Conservation (phyloP, 1,284 basidiomycete genomes). For the Malassezia caprae region DNA sequence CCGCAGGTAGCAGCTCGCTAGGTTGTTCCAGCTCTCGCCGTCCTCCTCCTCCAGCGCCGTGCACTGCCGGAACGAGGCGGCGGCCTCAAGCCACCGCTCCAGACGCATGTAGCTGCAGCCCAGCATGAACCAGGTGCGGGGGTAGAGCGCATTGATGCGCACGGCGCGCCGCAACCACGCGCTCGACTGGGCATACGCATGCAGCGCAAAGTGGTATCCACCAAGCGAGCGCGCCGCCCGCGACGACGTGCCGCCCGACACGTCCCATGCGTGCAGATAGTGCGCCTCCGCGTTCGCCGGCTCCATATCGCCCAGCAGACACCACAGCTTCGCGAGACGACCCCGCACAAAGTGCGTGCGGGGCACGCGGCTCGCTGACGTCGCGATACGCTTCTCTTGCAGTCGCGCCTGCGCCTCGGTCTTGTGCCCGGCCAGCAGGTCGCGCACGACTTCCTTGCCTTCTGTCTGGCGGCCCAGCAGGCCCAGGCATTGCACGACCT, state of each 20-base stretch:
- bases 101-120: conserved; percentile 75
- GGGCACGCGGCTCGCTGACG: conserved; percentile 48
- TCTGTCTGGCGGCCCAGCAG: conserved; percentile 35
- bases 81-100: conserved; percentile 65
- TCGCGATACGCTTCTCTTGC: conserved; percentile 16
- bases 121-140: conserved; percentile 87
- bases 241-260: conserved; percentile 68
- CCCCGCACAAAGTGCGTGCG: conserved; percentile 57
- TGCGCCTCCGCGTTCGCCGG: conserved; percentile 57
- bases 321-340: conserved; percentile 86
- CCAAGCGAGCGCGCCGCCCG: conserved; percentile 85
- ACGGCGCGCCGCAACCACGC: conserved; percentile 60
- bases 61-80: conserved; percentile 72
- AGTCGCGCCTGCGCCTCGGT: conserved; percentile 35
- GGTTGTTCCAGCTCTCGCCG: conserved; percentile 94
- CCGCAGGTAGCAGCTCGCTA: conserved; percentile 79
- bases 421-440: conserved; percentile 39
- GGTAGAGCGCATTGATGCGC: conserved; percentile 74
- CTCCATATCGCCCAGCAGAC: conserved; percentile 85
- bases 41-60: conserved; percentile 90
- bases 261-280: conserved; percentile 73
- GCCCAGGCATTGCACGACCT: conserved; percentile 42
- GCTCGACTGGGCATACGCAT: conserved; percentile 60
- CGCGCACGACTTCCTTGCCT: conserved; percentile 37
- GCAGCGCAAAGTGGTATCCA: conserved; percentile 64